Percentiles rank a stretch among this genome's conserved stretches.
Conservation (phyloP, 208 protist species). For the Leptomonas seymouri region DNA sequence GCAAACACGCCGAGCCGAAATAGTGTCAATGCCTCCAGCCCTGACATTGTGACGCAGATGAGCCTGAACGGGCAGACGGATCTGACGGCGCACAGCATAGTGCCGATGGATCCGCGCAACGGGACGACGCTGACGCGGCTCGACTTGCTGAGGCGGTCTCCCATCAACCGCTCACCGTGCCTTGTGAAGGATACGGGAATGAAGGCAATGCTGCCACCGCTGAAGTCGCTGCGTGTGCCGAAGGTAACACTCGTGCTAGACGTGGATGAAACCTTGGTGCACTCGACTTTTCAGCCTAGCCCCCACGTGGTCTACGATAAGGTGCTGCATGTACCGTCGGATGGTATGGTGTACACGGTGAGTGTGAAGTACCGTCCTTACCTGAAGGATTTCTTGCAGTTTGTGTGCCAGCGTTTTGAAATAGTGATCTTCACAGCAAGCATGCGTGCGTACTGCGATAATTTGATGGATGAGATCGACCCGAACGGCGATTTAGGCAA, state of each 20-base stretch:
- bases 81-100: constrained; percentile 21
- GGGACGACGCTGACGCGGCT: constrained; percentile 38
- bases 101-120: constrained; percentile 42
- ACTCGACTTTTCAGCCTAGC: constrained; percentile 46
- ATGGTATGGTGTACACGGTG: constrained; percentile 34
- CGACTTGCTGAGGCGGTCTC: constrained; percentile 33
- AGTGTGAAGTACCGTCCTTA: constrained; percentile 63
- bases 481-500: constrained; percentile 44
- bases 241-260: constrained; percentile 57
- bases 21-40: constrained; percentile 26
- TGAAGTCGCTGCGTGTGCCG: constrained; percentile 7
- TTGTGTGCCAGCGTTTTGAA: constrained; percentile 51
- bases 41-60: constrained; percentile 36
- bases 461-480: constrained; percentile 55
- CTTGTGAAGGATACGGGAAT: constrained; percentile 31
- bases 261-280: constrained; percentile 61
- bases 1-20: constrained; percentile 27
- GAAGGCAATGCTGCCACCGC: constrained; percentile 36
- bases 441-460: constrained; percentile 48
- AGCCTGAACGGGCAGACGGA: constrained; percentile 12
- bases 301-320: constrained; percentile 44
- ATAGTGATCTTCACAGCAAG: constrained; percentile 76
- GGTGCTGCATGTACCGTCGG: constrained; percentile 28
- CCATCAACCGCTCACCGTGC: constrained; percentile 37
- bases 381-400: constrained; percentile 55